Conservation (phyloP, 1,284 basidiomycete species). For the Trichosporon ovoides region DNA sequence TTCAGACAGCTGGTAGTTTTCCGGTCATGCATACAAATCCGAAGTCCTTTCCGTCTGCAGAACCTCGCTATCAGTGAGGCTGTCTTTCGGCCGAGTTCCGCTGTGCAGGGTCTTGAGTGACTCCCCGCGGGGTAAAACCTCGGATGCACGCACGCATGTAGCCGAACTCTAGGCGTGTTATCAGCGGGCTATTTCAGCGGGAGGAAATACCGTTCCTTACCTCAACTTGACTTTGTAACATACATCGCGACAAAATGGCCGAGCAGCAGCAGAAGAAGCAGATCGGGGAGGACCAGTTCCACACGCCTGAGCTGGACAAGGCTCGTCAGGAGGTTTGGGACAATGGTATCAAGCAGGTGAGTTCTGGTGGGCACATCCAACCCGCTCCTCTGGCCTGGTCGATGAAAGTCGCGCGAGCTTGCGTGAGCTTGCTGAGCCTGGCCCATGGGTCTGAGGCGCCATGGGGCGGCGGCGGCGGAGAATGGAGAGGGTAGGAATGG, state of each 20-base stretch:
- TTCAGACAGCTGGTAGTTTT: not conserved
- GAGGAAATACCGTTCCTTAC: not conserved
- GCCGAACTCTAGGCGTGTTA: no score
- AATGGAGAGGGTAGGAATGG: no score
- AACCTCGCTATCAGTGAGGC: no score
- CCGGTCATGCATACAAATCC: no score
- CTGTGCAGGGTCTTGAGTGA: no score
- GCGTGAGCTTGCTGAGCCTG: not conserved
- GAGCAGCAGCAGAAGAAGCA: conserved; percentile 4
- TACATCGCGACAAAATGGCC: not conserved
- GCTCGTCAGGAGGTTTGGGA: conserved; percentile 16
- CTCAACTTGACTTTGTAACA: not conserved
- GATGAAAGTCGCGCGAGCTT: not conserved
- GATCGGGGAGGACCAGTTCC: conserved; percentile 6
- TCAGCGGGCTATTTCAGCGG: not conserved
- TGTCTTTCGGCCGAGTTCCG: no score
- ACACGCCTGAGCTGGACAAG: conserved; percentile 9
- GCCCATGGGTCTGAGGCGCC: no score
- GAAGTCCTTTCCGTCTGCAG: no score
- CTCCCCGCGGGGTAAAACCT: no score
- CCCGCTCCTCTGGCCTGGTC: no score
- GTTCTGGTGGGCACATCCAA: not conserved
- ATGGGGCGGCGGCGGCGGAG: no score
- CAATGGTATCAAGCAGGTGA: conserved; percentile 19
- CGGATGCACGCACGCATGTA: no score